A percentile compares a stretch with the other conserved stretches of the same genome.
Evolutionary conservation across 2,329 filamentous ascomycete species (phyloP).

Genomic region (Fusarium sp.): DNA sequence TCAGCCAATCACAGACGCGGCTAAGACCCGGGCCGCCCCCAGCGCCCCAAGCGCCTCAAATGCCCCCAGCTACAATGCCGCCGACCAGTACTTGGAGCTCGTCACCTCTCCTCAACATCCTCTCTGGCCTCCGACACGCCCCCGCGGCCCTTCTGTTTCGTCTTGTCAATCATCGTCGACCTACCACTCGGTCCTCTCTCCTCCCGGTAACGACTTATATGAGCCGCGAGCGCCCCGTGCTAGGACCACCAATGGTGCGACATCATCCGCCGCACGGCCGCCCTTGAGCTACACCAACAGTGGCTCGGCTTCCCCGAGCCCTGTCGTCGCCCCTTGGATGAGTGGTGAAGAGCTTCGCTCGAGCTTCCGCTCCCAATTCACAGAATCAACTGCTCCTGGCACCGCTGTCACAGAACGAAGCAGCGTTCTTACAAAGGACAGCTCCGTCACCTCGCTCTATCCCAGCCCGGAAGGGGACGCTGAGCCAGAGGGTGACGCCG

Average conservation of each 20-base stretch:
- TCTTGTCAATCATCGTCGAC: conserved; percentile 60
- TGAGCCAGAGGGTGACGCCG: conserved; percentile 51
- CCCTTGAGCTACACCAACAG: conserved; percentile 48
- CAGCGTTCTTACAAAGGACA: conserved; percentile 83
- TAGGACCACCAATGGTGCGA: conserved; percentile 43
- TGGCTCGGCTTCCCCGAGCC: conserved; percentile 51
- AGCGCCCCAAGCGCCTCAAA: conserved; percentile 29
- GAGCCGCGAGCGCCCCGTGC: conserved; percentile 48
- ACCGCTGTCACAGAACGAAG: conserved; percentile 81
- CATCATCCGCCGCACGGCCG: conserved; percentile 43
- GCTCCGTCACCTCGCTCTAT: conserved; percentile 75
- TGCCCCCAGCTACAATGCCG: conserved; percentile 43
- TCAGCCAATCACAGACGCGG: conserved; percentile 53
- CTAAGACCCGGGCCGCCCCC: conserved; percentile 45
- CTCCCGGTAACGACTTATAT: conserved; percentile 56
- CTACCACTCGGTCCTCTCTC: conserved; percentile 54
- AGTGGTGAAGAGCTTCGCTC: conserved; percentile 65
- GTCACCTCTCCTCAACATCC: conserved; percentile 46
- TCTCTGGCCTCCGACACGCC: conserved; percentile 55
- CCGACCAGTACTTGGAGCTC: conserved; percentile 48
- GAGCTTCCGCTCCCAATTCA: conserved; percentile 68
- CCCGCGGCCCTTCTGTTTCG: conserved; percentile 60
- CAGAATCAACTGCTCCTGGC: conserved; percentile 68
- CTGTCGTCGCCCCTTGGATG: conserved; percentile 60
- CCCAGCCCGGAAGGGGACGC: conserved; percentile 33